Percentiles rank a stretch among this genome's conserved stretches.
Evolutionary conservation across 2,329 filamentous ascomycete genomes (phyloP).

Genomic region (Raffaelea arxii): DNA sequence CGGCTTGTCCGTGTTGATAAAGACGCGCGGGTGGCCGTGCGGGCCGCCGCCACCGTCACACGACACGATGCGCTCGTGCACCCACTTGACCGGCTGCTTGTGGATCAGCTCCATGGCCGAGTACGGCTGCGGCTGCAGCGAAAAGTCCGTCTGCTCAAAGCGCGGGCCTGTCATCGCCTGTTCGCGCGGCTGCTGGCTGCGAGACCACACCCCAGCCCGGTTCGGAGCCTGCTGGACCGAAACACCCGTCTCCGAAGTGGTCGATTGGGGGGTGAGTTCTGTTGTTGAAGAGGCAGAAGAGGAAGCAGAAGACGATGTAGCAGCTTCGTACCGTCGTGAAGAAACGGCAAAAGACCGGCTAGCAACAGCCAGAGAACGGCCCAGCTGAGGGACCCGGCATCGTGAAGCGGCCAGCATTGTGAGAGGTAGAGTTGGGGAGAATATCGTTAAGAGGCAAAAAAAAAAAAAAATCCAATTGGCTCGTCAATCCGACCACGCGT

Average conservation of each 20-base stretch:
- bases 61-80: constrained; percentile 66
- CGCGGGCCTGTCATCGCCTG: constrained; percentile 86
- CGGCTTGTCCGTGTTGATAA: constrained; percentile 97
- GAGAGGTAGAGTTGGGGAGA: too few relatives aligned
- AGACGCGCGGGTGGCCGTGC: constrained; percentile 82
- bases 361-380: neutral
- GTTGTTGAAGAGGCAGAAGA: constrained; percentile 26
- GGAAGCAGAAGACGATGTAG: constrained; percentile 26
- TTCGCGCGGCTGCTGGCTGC: constrained; percentile 71
- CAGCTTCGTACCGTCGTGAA: constrained; percentile 35
- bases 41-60: constrained; percentile 92
- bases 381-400: too few relatives aligned
- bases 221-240: constrained; percentile 76
- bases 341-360: constrained; percentile 40
- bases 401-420: too few relatives aligned
- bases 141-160: constrained; percentile 96
- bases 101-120: constrained; percentile 95
- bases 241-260: constrained; percentile 23
- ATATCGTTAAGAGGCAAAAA: too few relatives aligned
- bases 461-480: too few relatives aligned
- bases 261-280: constrained; percentile 15
- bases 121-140: constrained; percentile 78
- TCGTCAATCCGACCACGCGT: too few relatives aligned
- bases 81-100: constrained; percentile 90
- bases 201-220: constrained; percentile 68